These are phyloP conservation scores for Acanthamoeba healyi DNA, from an alignment of 208 protist genomes.

Conservation along the genomic window DNA sequence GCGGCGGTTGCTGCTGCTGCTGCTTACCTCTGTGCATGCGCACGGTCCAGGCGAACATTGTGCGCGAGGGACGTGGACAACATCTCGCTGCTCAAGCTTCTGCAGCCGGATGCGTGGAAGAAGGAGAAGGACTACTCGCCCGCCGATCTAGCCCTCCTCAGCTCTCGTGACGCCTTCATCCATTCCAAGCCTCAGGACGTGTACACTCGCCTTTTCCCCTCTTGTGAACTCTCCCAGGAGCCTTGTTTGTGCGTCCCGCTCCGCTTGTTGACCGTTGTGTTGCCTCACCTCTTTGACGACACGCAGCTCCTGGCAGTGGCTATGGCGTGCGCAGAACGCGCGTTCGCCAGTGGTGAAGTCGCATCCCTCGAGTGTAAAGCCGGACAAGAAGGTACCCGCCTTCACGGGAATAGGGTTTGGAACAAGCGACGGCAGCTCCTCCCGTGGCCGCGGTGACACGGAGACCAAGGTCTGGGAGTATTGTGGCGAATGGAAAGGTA, in stretches of 20 bases:
- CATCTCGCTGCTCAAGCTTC: neutral
- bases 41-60: conserved; percentile 9
- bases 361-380: neutral
- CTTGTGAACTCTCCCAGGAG: no score
- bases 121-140: neutral
- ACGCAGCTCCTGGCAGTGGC: conserved; percentile 27
- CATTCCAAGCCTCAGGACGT: neutral
- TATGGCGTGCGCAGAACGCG: conserved; percentile 24
- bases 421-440: neutral
- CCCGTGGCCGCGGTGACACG: neutral
- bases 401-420: neutral
- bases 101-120: neutral
- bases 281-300: no score
- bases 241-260: no score
- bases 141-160: neutral
- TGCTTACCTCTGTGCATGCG: neutral
- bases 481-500: conserved; percentile 33
- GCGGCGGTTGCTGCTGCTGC: neutral
- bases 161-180: neutral
- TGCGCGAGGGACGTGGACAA: neutral
- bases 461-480: neutral
- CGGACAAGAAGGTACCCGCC: neutral
- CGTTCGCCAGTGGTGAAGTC: neutral
- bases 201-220: neutral
- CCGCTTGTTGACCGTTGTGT: neutral